A percentile compares a stretch with the other conserved stretches of the same genome.
Conservation (phyloP, 192 early-diverging fungal genomes). For the Backusella tuberculispora region DNA sequence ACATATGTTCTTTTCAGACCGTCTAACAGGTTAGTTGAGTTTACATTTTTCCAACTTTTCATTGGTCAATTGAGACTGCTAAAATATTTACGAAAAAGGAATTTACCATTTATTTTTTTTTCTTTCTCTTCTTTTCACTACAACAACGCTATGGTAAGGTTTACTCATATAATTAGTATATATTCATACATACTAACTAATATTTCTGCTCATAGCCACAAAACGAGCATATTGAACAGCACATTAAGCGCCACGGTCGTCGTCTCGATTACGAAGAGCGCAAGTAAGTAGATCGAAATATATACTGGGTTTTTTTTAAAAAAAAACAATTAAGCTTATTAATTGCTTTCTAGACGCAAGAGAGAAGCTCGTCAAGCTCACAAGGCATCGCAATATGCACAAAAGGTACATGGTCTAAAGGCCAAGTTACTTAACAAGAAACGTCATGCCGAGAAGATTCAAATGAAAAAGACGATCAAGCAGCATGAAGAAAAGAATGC, state of each 20-base stretch:
- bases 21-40: background rate
- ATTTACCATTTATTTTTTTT: background rate
- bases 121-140: conserved; percentile 4
- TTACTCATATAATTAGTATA: background rate
- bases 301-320: background rate
- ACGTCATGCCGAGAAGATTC: conserved; percentile 96
- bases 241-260: conserved; percentile 96
- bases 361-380: conserved; percentile 92
- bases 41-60: background rate
- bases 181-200: background rate
- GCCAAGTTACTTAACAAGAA: conserved; percentile 99
- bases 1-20: background rate
- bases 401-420: conserved; percentile 96
- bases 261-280: conserved; percentile 93
- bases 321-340: background rate
- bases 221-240: conserved; percentile 99
- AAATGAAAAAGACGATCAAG: conserved; percentile 99
- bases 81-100: background rate
- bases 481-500: conserved; percentile 97
- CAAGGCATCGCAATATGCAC: conserved; percentile 87
- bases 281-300: conserved; percentile 57
- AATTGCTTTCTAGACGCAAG: conserved; percentile 76
- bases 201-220: conserved; percentile 53
- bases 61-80: background rate
- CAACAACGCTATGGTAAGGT: background rate